These are phyloP conservation scores for Debaryomyces sp. DNA, from an alignment of 1,139 yeast genomes.

Conservation along the genomic window DNA sequence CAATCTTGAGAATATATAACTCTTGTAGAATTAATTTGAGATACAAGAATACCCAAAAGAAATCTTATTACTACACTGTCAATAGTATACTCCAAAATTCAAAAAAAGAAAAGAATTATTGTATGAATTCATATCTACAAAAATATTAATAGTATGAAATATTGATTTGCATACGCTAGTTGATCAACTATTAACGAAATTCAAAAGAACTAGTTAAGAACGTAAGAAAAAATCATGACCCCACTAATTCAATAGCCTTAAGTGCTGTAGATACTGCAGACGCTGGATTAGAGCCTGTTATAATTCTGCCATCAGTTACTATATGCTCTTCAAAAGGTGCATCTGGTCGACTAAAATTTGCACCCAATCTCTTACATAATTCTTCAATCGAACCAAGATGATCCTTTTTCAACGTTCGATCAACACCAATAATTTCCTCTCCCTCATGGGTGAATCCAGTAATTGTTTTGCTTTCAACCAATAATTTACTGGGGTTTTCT, in stretches of 20 bases:
- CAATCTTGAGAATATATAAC: too few relatives aligned
- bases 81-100: too few relatives aligned
- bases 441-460: constrained; percentile 65
- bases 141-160: too few relatives aligned
- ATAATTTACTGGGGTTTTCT: constrained; percentile 38
- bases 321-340: constrained; percentile 54
- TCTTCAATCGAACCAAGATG: constrained; percentile 37
- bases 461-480: constrained; percentile 52
- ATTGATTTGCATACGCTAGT: too few relatives aligned
- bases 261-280: constrained; percentile 53
- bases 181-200: too few relatives aligned
- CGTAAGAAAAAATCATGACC: background rate
- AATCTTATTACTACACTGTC: too few relatives aligned
- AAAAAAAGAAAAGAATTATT: too few relatives aligned
- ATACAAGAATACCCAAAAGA: too few relatives aligned
- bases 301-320: constrained; percentile 54
- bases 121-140: too few relatives aligned
- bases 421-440: constrained; percentile 44
- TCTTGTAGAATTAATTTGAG: too few relatives aligned
- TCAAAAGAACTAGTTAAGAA: background rate
- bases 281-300: constrained; percentile 66
- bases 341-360: constrained; percentile 43
- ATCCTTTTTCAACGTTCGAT: constrained; percentile 31
- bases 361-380: constrained; percentile 41
- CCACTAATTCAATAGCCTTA: constrained; percentile 16